Base-by-base conservation (phyloP, 73 alveolate species). In the Vitrella brassicaformis region DNA sequence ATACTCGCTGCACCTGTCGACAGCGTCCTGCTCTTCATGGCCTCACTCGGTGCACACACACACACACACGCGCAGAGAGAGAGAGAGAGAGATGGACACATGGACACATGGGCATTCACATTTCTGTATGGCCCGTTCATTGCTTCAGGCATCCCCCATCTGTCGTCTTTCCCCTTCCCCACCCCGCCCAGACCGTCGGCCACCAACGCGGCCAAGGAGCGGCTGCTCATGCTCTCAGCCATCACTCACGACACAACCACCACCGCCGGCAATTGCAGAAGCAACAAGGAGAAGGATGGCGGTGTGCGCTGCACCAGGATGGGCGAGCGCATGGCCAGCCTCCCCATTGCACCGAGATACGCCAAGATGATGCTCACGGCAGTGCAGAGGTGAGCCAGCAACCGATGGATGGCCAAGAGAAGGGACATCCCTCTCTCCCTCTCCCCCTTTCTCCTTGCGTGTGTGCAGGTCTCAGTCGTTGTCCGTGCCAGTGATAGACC, bases 1-100 rank as follows among this genome's bases (percentile, higher is more conserved):
- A 91, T 91, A 22, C 79, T 85, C 0, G 83, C 88, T 31, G 74
- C 87, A 19, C 97, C 97, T 29, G 75, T 91, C 28, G 91, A 90
- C 30, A 86, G 87, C 78, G 85, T 88, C 19, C 72, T 91, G 27
- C 78, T 91, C 22, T 39, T 39, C 56, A 39, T 39, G 56, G 56
- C 56, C 56, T 39, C 56, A 39, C 14, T 39, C 22, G 56, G 56
- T 8, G 56, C n/a, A n/a, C n/a, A n/a, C n/a, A n/a, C n/a, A n/a
- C n/a, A n/a, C n/a, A n/a, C n/a, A n/a, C n/a, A n/a, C n/a, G n/a
- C n/a, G n/a, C n/a, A n/a, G n/a, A n/a, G n/a, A n/a, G n/a, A n/a
- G n/a, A n/a, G n/a, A n/a, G n/a, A n/a, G n/a, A n/a, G n/a, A n/a
- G n/a, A n/a, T n/a, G n/a, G n/a, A n/a, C n/a, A n/a, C n/a, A n/a